Percentiles rank a stretch among this genome's conserved stretches.
phyloP scores from a whole-genome alignment of 164 flowering plant species.

The Dillenia suffruticosa region DNA sequence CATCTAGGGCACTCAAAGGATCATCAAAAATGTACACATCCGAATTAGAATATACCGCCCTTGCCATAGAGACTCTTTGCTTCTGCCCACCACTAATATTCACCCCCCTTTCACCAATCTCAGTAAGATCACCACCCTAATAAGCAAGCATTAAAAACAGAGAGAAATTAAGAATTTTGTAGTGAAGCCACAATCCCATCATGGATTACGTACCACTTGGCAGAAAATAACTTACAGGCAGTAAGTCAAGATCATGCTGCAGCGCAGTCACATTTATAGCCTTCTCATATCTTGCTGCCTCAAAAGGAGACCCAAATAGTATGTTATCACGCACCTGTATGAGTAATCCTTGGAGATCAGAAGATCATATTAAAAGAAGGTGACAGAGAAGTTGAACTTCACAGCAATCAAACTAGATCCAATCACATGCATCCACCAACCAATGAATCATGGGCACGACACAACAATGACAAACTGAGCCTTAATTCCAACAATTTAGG shows the following conservation, averaged over 20 bases:
- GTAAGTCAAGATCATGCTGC: slow-evolving; percentile 84
- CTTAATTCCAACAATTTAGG: too few relatives aligned
- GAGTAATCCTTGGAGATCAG: not conserved
- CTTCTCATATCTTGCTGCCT: slow-evolving; percentile 57
- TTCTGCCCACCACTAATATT: slow-evolving; percentile 99
- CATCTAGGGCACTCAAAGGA: slow-evolving; percentile 97
- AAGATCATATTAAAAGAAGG: not conserved
- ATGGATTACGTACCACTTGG: too few relatives aligned
- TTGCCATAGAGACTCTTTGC: slow-evolving; percentile 98
- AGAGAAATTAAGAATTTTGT: too few relatives aligned
- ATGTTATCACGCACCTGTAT: slow-evolving; percentile 91
- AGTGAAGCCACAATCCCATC: too few relatives aligned
- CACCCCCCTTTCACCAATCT: slow-evolving; percentile 98
- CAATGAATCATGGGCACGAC: too few relatives aligned
- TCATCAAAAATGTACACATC: slow-evolving; percentile 97
- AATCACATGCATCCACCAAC: too few relatives aligned
- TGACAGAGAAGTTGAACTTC: not conserved
- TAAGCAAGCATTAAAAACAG: not conserved
- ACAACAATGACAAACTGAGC: too few relatives aligned
- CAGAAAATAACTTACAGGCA: slow-evolving; percentile 49
- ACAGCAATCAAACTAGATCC: not conserved
- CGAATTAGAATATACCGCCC: slow-evolving; percentile 92
- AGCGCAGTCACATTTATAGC: slow-evolving; percentile 80
- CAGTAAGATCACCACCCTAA: slow-evolving; percentile 99
- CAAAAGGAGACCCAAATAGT: slow-evolving; percentile 79